phyloP scores from a whole-genome alignment of 2,329 filamentous ascomycete species.

The Bipolaris cookei region DNA sequence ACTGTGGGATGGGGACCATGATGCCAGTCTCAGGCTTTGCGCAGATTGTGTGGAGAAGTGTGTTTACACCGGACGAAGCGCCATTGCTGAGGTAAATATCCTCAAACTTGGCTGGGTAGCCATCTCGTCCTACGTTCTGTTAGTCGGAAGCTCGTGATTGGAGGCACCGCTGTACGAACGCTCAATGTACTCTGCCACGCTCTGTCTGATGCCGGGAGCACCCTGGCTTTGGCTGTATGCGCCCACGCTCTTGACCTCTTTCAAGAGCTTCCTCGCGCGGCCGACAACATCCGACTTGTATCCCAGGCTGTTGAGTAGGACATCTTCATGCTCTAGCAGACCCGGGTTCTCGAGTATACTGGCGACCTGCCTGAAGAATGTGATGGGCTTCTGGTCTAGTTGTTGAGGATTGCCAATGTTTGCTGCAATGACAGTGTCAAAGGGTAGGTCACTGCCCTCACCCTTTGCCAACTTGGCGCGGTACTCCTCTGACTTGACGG shows the following conservation, averaged over 20 bases:
- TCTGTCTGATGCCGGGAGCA: conserved; percentile 83
- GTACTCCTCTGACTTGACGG: conserved; percentile 91
- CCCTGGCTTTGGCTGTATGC: conserved; percentile 96
- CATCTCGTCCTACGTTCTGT: conserved; percentile 72
- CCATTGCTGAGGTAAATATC: conserved; percentile 91
- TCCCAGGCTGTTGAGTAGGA: conserved; percentile 75
- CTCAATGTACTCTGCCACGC: conserved; percentile 91
- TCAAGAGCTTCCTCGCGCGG: conserved; percentile 79
- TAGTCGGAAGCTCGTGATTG: conserved; percentile 1
- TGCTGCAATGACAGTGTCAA: conserved; percentile 89
- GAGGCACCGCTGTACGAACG: conserved; percentile 55
- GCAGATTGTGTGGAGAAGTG: conserved; percentile 88
- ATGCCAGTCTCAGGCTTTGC: conserved; percentile 77
- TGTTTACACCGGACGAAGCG: conserved; percentile 93
- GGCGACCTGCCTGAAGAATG: conserved; percentile 96
- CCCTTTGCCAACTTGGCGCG: conserved; percentile 70
- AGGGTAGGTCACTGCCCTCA: conserved; percentile 73
- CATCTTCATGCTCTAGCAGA: conserved; percentile 81
- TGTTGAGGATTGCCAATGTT: conserved; percentile 99
- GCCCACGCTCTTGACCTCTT: conserved; percentile 86
- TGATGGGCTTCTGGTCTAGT: conserved; percentile 98
- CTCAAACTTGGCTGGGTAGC: conserved; percentile 78
- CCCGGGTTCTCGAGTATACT: conserved; percentile 89
- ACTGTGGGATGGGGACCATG: conserved; percentile 94
- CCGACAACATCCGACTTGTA: conserved; percentile 91